These are phyloP conservation scores for Irpex sp. DNA, from an alignment of 1,284 basidiomycete species.

Conservation along the genomic window DNA sequence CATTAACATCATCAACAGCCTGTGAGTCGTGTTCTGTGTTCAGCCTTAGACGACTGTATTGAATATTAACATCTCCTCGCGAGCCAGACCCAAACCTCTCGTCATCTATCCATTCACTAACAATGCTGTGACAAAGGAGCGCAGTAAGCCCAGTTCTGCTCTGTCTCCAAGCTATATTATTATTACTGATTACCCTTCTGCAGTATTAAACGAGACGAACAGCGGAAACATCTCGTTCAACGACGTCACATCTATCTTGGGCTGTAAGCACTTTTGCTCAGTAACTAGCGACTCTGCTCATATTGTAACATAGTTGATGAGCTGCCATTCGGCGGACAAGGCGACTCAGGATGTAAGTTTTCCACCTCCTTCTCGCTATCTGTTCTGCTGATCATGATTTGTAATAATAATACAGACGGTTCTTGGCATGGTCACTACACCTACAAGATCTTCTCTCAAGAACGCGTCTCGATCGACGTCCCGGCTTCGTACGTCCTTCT, in stretches of 20 bases:
- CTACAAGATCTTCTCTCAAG: constrained; percentile 45
- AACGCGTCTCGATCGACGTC: constrained; percentile 35
- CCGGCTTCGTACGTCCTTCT: constrained; percentile 28
- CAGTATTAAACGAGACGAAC: constrained; percentile 41
- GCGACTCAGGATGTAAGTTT: constrained; percentile 9
- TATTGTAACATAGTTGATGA: constrained; percentile 2
- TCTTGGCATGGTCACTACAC: constrained; percentile 36
- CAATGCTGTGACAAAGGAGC: constrained; percentile 31
- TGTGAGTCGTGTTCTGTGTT: constrained; percentile 25
- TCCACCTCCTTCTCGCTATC: background rate
- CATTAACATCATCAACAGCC: constrained; percentile 41
- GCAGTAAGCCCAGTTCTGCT: constrained; percentile 25
- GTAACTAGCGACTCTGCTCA: background rate
- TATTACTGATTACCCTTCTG: constrained; percentile 5
- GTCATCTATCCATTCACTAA: constrained; percentile 46
- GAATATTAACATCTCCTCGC: background rate
- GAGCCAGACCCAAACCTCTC: constrained; percentile 37
- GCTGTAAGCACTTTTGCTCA: constrained; percentile 20
- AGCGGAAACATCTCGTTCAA: constrained; percentile 51
- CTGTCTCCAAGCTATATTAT: constrained; percentile 11
- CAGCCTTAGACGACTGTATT: background rate
- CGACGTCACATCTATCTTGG: constrained; percentile 43
- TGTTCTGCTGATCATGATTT: background rate
- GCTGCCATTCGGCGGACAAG: constrained; percentile 9
- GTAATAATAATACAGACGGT: constrained; percentile 30